Evolutionary conservation across 192 early-diverging fungal species (phyloP), one percentile per base, ranked within the genome.

Genomic region (Coemansia sp.): DNA sequence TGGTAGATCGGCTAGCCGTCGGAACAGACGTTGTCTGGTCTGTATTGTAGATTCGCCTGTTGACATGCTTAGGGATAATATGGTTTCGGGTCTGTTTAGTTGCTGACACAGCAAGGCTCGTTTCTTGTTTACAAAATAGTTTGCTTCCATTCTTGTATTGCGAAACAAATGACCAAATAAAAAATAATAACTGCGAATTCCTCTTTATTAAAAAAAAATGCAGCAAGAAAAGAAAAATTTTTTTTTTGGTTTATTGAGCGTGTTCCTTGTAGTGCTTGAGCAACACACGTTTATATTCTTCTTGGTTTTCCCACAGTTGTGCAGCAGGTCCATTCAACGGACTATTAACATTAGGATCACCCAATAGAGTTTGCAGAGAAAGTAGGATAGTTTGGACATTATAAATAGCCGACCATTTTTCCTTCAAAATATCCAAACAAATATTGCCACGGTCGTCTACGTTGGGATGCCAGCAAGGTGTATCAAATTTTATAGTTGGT

Each of bases 331-430:
- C 85, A 71, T 99, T 97, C 6, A 95, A 92, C 34, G 97, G 97
- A 49, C 90, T 92, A 58, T 92, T 90, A 63, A 93, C 91, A 76
- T 99, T 99, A 17, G 97, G 94, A 40, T 88, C 88, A 4, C 91
- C 93, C 32, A 99, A 76, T 87, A 99, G 95, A 40, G 91, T 93
- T 60, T 96, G 94, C 30, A 99, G 91, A 30, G 89, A 90, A 36
- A 99, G 62, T 32, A 97, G 76, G 69, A 99, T 97, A 7, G 94
- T 94, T 82, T 97, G 94, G 38, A 99, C 95, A 11, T 94, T 99
- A 77, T 99, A 94, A 11, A 99, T 88, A 7, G 97, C 94, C 34
- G 89, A 85, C 97, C 97, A 99, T 61, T 95, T 86, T 56, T 99
- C 97, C 51, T 86, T 88, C 7, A 99, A 77, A 60, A 99, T 99